These are phyloP conservation scores for Hypericum perforatum DNA, from an alignment of 345 rosid genomes.

Conservation along the genomic window DNA sequence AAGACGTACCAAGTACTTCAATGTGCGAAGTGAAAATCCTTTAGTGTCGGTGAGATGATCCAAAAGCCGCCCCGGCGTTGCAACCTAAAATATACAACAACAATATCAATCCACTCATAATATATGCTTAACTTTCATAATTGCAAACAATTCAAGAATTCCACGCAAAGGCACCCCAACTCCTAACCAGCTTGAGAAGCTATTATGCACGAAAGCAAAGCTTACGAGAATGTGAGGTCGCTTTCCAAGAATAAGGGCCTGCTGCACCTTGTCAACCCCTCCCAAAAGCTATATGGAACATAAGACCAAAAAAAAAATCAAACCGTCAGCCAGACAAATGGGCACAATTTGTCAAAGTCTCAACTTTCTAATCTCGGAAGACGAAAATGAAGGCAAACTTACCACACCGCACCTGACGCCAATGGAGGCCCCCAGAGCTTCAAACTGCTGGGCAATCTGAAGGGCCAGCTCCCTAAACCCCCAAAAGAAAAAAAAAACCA, in stretches of 20 bases:
- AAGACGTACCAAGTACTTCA: slow-evolving; percentile 68
- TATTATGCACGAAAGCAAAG: no score
- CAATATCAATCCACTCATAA: slow-evolving; percentile 1
- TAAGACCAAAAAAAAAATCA: not conserved
- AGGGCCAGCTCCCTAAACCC: slow-evolving; percentile 79
- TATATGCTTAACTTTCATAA: slow-evolving; percentile 4
- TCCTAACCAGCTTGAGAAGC: no score
- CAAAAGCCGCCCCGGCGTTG: slow-evolving; percentile 85
- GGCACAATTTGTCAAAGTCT: not conserved
- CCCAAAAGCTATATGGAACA: slow-evolving; percentile 68
- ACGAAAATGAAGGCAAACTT: slow-evolving; percentile 25
- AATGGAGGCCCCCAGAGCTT: slow-evolving; percentile 76
- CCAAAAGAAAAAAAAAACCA: not conserved
- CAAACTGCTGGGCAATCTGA: slow-evolving; percentile 94
- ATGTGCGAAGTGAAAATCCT: slow-evolving; percentile 68
- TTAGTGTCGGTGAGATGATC: slow-evolving; percentile 84
- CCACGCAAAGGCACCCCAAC: no score
- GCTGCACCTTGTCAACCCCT: slow-evolving; percentile 84
- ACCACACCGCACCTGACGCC: slow-evolving; percentile 83
- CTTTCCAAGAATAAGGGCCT: slow-evolving; percentile 62
- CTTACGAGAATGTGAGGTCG: slow-evolving; percentile 79
- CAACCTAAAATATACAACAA: slow-evolving; percentile 43
- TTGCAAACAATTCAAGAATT: no score
- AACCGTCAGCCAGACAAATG: not conserved
- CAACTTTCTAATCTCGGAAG: not conserved